Percentiles rank a stretch among this genome's conserved stretches.
Evolutionary conservation across 2,329 filamentous ascomycete genomes (phyloP).

Genomic region (Hawksworthiomyces lignivorus): DNA sequence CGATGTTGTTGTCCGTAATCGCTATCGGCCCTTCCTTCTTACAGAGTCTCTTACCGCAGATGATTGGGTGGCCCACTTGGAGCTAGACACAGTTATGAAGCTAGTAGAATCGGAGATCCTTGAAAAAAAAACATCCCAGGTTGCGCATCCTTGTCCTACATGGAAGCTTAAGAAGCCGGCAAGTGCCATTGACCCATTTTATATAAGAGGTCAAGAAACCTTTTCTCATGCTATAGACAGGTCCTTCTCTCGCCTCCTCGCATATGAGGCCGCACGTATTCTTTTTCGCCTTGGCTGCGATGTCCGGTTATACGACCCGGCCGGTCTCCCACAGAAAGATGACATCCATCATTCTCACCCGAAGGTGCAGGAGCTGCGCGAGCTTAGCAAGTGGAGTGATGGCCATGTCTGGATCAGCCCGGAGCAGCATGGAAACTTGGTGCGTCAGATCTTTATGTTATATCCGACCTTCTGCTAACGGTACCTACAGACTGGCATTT

Average conservation of each 20-base stretch:
- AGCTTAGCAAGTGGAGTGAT: slow-evolving; percentile 56
- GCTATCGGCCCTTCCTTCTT: no score
- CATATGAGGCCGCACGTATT: slow-evolving; percentile 52
- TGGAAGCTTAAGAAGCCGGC: background rate
- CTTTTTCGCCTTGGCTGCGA: slow-evolving; percentile 59
- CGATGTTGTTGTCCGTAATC: no score
- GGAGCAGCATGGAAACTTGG: slow-evolving; percentile 59
- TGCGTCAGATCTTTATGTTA: slow-evolving; percentile 19
- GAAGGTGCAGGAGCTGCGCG: slow-evolving; percentile 56
- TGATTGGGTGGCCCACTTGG: no score
- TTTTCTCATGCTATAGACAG: slow-evolving; percentile 17
- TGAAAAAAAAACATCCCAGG: no score
- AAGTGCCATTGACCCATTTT: background rate
- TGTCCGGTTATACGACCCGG: slow-evolving; percentile 54
- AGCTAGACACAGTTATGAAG: no score
- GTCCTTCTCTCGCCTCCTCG: slow-evolving; percentile 54
- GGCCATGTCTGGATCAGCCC: slow-evolving; percentile 59
- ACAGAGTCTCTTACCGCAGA: no score
- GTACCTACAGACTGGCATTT: slow-evolving; percentile 51
- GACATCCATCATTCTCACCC: slow-evolving; percentile 48
- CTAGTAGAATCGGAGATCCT: no score
- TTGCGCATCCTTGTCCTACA: no score
- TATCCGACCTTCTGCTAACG: no score
- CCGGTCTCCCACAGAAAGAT: slow-evolving; percentile 54
- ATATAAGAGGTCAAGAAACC: background rate